Conservation (phyloP, 2,329 filamentous ascomycete genomes). For the Hypoxylon rubiginosum region DNA sequence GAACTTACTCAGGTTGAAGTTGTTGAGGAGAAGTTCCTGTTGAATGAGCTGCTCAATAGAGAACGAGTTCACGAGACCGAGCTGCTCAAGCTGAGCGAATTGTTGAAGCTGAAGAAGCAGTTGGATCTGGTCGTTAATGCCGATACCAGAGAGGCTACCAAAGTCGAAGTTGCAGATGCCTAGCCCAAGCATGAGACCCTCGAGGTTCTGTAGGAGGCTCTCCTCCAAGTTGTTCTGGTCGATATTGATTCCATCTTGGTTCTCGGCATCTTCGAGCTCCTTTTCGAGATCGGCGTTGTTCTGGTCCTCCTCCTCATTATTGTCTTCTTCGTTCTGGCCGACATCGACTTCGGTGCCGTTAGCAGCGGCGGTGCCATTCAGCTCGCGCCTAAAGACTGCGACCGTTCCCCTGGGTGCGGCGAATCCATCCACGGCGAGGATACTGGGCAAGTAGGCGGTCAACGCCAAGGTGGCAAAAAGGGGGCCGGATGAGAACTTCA, state of each 20-base stretch:
- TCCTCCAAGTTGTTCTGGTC: slow-evolving; percentile 36
- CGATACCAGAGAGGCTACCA: slow-evolving; percentile 40
- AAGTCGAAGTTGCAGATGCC: slow-evolving; percentile 50
- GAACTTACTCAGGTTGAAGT: slow-evolving; percentile 44
- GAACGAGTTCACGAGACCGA: slow-evolving; percentile 46
- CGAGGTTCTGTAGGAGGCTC: slow-evolving; percentile 37
- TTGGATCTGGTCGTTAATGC: slow-evolving; percentile 46
- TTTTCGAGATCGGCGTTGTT: slow-evolving; percentile 26
- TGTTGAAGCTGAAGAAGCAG: slow-evolving; percentile 50
- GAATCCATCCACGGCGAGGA: slow-evolving; percentile 29
- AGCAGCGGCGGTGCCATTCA: slow-evolving; percentile 36
- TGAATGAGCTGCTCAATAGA: slow-evolving; percentile 45
- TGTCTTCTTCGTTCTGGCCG: slow-evolving; percentile 21
- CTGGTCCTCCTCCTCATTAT: slow-evolving; percentile 30
- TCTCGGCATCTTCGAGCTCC: slow-evolving; percentile 26
- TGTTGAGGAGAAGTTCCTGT: slow-evolving; percentile 44
- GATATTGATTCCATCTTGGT: slow-evolving; percentile 30
- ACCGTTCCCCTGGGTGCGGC: slow-evolving; percentile 25
- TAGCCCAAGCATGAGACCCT: slow-evolving; percentile 44
- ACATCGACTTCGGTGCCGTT: slow-evolving; percentile 34
- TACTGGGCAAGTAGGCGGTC: slow-evolving; percentile 44
- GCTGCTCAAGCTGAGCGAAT: slow-evolving; percentile 46
- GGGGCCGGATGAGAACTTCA: slow-evolving; percentile 45
- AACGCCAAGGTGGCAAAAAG: slow-evolving; percentile 47
- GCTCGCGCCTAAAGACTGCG: slow-evolving; percentile 24